A percentile compares a stretch with the other conserved stretches of the same genome.
Conservation (phyloP, 2,329 filamentous ascomycete genomes). For the Laburnicola sp. region DNA sequence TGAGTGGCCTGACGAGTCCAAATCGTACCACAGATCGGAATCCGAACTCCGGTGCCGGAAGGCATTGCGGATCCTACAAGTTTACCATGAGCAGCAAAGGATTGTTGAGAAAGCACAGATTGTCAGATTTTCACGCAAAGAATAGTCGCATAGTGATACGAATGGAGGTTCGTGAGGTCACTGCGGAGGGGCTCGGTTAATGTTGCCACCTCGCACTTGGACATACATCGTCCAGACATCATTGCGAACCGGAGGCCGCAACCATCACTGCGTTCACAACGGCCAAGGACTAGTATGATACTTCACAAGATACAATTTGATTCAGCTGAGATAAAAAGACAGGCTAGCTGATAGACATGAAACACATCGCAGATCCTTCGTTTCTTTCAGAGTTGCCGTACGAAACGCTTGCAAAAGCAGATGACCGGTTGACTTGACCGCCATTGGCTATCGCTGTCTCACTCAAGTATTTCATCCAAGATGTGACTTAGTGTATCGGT, state of each 20-base stretch:
- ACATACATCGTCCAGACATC: neutral
- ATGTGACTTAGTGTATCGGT: neutral
- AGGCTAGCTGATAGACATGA: conserved; percentile 31
- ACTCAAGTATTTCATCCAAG: neutral
- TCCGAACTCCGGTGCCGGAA: conserved; percentile 1
- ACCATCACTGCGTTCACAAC: neutral
- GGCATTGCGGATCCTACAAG: conserved; percentile 5
- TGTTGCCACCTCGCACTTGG: neutral
- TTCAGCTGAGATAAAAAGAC: conserved; percentile 35
- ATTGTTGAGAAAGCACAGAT: neutral
- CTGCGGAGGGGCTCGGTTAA: neutral
- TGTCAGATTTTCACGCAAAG: neutral
- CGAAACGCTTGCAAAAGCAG: conserved; percentile 31
- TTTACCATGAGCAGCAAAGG: neutral
- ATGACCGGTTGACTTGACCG: conserved; percentile 25
- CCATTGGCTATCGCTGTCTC: neutral
- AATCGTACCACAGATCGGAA: neutral
- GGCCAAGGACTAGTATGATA: neutral
- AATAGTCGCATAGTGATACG: too few species aligned
- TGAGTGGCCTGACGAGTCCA: neutral
- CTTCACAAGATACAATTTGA: conserved; percentile 19
- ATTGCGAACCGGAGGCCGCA: neutral
- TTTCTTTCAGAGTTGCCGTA: conserved; percentile 24
- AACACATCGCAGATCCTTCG: conserved; percentile 31
- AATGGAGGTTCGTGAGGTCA: too few species aligned